Evolutionary conservation across 1,139 yeast genomes (phyloP), one percentile per base, ranked within the genome.

Genomic region (Diutina rugosa): DNA sequence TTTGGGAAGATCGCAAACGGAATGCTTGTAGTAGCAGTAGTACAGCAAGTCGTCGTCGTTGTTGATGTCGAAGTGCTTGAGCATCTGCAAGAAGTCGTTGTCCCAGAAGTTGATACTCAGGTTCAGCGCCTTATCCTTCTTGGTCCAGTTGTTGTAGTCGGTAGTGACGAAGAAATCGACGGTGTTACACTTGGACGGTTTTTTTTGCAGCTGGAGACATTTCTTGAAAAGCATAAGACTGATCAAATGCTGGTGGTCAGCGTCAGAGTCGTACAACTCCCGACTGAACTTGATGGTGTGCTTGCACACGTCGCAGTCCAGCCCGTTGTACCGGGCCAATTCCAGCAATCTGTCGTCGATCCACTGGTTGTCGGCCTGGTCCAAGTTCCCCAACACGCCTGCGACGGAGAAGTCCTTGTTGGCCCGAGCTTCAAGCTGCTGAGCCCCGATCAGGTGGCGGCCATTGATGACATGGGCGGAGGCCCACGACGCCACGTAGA

Each of bases 101-200:
- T 74, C 77, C 55, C 63, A 72, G 59, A 74, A 70, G 58, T 70
- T 69, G 46, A 74, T 64, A 47, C 71, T 65, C 30, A 64, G 32
- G 5, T 49, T 49, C 21, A 38, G 16, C n/a, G 53, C 45, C 18
- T 32, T 29, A 7, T 32, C 53, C 7, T 30, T 18, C 10, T 30
- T 38, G 7, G 30, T 21, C 53, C 53, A 49, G 55, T 64, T 62
- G 48, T 65, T 58, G 38, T 68, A 59, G 52, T 69, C 68, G 48
- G 78, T 74, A 52, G 74, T 70, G 57, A 74, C 64, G 59, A 74
- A 74, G 60, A 74, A 74, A 58, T 74, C 78, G 48, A 62, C 60
- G 48, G 69, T 66, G 57, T 71, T 70, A 64, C 78, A 74, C 56
- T 66, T 67, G 46, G 65, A 55, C 55, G 72, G 74, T 28, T 64